Conservation (phyloP, 176 grass and related monocot genomes). For the Puccinellia tenuiflora region DNA sequence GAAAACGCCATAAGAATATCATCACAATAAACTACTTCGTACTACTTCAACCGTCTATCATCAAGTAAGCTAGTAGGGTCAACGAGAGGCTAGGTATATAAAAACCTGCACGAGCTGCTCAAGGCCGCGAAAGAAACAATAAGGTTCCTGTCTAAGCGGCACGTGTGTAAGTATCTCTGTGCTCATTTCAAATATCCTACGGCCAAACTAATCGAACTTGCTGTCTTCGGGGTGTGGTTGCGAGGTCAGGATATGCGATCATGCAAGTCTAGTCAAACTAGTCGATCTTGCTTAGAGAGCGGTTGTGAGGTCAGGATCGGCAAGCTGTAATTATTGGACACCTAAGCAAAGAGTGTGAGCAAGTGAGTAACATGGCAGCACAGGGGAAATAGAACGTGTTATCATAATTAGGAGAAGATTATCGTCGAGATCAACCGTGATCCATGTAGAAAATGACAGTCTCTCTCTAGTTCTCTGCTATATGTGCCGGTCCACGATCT, state of each 20-base stretch:
- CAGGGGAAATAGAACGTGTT: background rate
- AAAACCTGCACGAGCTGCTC: slow-evolving; percentile 17
- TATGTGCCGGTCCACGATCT: background rate
- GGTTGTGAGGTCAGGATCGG: slow-evolving; percentile 7
- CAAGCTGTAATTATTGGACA: background rate
- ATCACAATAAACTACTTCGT: background rate
- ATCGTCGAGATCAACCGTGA: background rate
- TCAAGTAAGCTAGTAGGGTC: background rate
- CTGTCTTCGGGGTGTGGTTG: background rate
- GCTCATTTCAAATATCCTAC: background rate
- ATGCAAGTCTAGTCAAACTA: background rate
- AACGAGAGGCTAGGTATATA: background rate
- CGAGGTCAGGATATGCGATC: background rate
- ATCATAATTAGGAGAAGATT: background rate
- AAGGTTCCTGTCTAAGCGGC: background rate
- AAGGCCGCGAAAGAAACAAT: background rate
- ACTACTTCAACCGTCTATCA: background rate
- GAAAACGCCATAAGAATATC: background rate
- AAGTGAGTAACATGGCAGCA: background rate
- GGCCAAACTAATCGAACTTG: background rate
- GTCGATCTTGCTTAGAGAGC: background rate
- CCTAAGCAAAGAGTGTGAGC: background rate
- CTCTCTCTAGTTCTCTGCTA: background rate
- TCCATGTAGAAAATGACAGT: slow-evolving; percentile 25
- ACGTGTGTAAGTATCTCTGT: background rate